Base-by-base conservation (phyloP, 2,329 filamentous ascomycete genomes). In the Apiospora pterosperma region DNA sequence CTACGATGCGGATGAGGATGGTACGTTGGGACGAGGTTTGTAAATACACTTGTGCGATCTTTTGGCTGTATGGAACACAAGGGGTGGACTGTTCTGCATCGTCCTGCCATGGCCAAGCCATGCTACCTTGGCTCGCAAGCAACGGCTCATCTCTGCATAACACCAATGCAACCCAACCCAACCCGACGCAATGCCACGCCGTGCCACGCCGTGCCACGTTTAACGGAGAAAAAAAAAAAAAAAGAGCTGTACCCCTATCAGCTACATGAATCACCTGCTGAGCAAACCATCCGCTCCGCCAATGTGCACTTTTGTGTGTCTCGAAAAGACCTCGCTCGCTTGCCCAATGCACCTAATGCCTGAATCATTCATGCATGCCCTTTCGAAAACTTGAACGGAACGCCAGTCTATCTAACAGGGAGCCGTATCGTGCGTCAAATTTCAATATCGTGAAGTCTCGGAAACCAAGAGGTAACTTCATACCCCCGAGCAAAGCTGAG, bases 291-390 rank as follows among this genome's bases (percentile, higher is more conserved):
- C 25, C 16, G 48, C 28, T 55, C 48, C 7, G 48, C 48, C 28
- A 55, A 31, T 21, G 48, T 34, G 48, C 28, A 28, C 28, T 55
- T 55, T 48, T 48, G 42, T 55, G 23, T 48, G 28, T 34, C 48
- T 55, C 28, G 14, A 55, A 55, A 55, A 19, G 48, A 34, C 48
- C 28, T 41, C 48, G 48, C 48, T 55, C 48, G 48, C 48, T 55
- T 55, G 48, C 48, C 48, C 48, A 55, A 55, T 55, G 48, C 48
- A 55, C 48, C 48, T 34, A 55, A 34, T 55, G 48, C 21, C 48
- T 34, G 28, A 55, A 55, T 55, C 48, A 31, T 55, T 34, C 48
- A 55, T 55, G 48, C 48, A 34, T 55, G 48, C 48, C 48, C 28
- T 55, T 31, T 28, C 28, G n/a, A 19, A 55, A 55, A 34, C 7